phyloP scores from a whole-genome alignment of 1,284 basidiomycete species.

The Ceratobasidium sp. region DNA sequence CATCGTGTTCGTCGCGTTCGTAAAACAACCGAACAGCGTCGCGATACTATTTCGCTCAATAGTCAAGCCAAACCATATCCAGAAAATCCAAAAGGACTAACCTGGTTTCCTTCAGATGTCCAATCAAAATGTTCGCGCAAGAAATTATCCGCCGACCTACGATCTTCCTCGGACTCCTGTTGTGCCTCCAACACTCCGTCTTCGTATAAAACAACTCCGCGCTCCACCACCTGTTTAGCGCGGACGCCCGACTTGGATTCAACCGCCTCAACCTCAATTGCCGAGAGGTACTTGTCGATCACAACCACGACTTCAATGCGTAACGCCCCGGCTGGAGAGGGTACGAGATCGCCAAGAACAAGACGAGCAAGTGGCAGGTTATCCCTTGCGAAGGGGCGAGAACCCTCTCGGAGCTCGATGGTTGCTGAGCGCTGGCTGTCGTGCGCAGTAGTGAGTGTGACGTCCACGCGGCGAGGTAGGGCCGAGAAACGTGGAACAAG shows the following conservation, averaged over 20 bases:
- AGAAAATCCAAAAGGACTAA: background rate
- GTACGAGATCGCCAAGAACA: background rate
- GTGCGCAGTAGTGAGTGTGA: constrained; percentile 21
- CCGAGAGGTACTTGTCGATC: constrained; percentile 3
- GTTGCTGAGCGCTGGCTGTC: constrained; percentile 6
- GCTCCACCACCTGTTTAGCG: constrained; percentile 5
- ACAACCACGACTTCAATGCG: constrained; percentile 7
- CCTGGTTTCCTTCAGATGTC: background rate
- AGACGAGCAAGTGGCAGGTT: constrained; percentile 13
- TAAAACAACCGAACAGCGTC: background rate
- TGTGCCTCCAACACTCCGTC: constrained; percentile 20
- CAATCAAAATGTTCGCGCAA: constrained; percentile 1
- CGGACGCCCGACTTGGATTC: constrained; percentile 6
- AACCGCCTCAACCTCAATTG: constrained; percentile 1
- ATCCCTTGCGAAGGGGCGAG: constrained; percentile 11
- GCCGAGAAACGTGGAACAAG: background rate
- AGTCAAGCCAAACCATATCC: background rate
- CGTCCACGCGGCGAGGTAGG: background rate
- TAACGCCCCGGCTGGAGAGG: constrained; percentile 12
- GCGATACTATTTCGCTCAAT: background rate
- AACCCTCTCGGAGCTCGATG: constrained; percentile 30
- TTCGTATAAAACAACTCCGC: background rate
- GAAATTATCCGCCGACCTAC: background rate
- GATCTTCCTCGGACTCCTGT: background rate
- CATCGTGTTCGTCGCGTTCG: background rate